Evolutionary conservation across 345 rosid genomes (phyloP).

Genomic region (Linum usitatissimum): DNA sequence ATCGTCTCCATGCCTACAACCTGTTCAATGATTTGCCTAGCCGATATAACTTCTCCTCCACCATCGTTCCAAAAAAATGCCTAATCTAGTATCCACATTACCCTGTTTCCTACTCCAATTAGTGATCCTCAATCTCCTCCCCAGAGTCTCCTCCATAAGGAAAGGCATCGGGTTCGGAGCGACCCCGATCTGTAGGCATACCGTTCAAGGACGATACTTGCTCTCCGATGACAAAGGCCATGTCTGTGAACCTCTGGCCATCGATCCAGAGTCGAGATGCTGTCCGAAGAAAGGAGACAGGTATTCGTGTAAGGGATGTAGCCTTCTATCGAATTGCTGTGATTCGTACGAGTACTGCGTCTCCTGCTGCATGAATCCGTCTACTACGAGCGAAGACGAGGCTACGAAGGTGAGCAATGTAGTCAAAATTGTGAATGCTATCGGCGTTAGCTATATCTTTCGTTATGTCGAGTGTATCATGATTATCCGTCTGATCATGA

Average conservation of each 20-base stretch:
- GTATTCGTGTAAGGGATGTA: conserved; percentile 82
- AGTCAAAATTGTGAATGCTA: no score
- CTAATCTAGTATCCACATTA: no score
- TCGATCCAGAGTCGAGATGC: conserved; percentile 67
- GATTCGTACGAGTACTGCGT: conserved; percentile 82
- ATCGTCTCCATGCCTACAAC: no score
- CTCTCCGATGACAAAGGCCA: conserved; percentile 74
- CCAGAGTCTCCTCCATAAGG: conserved; percentile 39
- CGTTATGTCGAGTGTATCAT: no score
- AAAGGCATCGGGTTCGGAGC: conserved; percentile 47
- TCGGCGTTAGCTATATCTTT: no score
- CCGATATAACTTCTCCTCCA: no score
- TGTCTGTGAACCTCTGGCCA: conserved; percentile 72
- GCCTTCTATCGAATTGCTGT: conserved; percentile 66
- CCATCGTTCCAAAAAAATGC: no score
- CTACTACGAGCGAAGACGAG: conserved; percentile 44
- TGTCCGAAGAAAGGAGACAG: conserved; percentile 73
- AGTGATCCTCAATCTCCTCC: conserved; percentile 20
- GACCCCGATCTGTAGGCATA: conserved; percentile 45
- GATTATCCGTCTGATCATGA: no score
- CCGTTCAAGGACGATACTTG: conserved; percentile 74
- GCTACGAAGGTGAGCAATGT: conserved; percentile 9
- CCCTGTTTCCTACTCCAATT: conserved; percentile 24
- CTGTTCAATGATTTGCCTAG: no score
- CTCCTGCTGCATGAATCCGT: conserved; percentile 76